phyloP scores from a whole-genome alignment of 805 yeast genomes.

The Suhomyces faveliae region DNA sequence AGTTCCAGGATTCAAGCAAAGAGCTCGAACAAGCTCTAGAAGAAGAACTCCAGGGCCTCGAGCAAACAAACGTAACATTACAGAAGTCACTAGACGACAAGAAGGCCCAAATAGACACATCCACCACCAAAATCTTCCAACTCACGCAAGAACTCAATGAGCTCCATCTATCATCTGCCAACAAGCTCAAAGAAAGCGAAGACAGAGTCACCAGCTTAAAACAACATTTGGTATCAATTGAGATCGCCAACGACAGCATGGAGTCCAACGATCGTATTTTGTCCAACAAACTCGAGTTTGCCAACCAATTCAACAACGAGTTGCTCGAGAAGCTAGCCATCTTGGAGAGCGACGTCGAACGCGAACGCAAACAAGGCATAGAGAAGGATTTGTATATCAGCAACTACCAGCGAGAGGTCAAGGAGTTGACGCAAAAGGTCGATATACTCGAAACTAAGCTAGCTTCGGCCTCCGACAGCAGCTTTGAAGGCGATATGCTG shows the following conservation, averaged over 20 bases:
- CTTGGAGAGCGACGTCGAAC: constrained; percentile 39
- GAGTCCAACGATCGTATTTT: constrained; percentile 38
- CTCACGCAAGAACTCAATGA: constrained; percentile 21
- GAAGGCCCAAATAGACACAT: constrained; percentile 18
- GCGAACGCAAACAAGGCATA: constrained; percentile 22
- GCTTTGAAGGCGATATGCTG: constrained; percentile 17
- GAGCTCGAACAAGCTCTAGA: constrained; percentile 47
- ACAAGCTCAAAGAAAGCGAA: constrained; percentile 17
- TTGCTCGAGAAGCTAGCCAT: constrained; percentile 42
- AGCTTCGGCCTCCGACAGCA: neutral
- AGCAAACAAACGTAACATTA: constrained; percentile 21
- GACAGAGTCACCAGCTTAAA: constrained; percentile 21
- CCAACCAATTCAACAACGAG: constrained; percentile 41
- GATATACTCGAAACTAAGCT: constrained; percentile 3
- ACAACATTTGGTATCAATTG: constrained; percentile 37
- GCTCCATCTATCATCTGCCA: constrained; percentile 13
- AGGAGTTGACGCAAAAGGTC: constrained; percentile 16
- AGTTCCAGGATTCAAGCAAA: constrained; percentile 44
- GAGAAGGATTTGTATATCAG: constrained; percentile 28
- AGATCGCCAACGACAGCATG: constrained; percentile 43
- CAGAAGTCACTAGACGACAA: constrained; percentile 14
- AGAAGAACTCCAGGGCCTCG: constrained; percentile 39
- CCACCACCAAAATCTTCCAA: constrained; percentile 13
- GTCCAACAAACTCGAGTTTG: constrained; percentile 29
- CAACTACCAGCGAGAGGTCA: constrained; percentile 32